Conservation (phyloP, 2,329 filamentous ascomycete species). For the Leptodontidium sp. region DNA sequence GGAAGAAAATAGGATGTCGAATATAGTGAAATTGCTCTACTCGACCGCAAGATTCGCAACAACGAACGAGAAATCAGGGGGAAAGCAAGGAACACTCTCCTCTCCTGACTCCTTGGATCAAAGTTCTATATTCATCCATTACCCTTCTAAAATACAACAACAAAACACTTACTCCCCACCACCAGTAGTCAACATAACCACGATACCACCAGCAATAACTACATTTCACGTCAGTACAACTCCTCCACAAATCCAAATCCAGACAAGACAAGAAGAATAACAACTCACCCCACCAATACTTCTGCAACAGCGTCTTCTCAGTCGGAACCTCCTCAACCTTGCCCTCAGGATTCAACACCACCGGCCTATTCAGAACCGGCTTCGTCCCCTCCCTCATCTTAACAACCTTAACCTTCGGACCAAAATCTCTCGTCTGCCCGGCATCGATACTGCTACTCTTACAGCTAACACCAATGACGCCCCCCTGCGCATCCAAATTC, state of each 20-base stretch:
- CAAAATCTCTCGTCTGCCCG: slow-evolving; percentile 70
- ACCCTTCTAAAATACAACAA: slow-evolving; percentile 8
- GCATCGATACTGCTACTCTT: slow-evolving; percentile 69
- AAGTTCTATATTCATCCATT: slow-evolving; percentile 4
- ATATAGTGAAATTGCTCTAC: too few relatives aligned
- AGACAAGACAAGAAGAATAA: slow-evolving; percentile 39
- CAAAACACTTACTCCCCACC: slow-evolving; percentile 49
- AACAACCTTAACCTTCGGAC: slow-evolving; percentile 63
- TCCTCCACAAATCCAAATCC: slow-evolving; percentile 54
- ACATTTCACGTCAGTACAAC: slow-evolving; percentile 55
- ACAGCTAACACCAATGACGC: slow-evolving; percentile 59
- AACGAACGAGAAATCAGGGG: neutral
- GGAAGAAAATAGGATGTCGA: neutral
- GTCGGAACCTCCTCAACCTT: slow-evolving; percentile 61
- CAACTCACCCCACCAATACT: slow-evolving; percentile 67
- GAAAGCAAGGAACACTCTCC: neutral
- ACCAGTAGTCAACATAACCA: slow-evolving; percentile 62
- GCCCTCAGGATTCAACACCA: slow-evolving; percentile 67
- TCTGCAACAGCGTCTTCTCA: slow-evolving; percentile 73
- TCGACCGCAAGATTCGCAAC: neutral
- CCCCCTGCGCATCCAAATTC: slow-evolving; percentile 55
- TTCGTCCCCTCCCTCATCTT: slow-evolving; percentile 58
- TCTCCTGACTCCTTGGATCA: neutral
- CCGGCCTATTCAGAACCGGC: slow-evolving; percentile 69
- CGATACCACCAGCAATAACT: slow-evolving; percentile 58